phyloP scores from a whole-genome alignment of 331 rosid species.

The Cucumis variabilis region DNA sequence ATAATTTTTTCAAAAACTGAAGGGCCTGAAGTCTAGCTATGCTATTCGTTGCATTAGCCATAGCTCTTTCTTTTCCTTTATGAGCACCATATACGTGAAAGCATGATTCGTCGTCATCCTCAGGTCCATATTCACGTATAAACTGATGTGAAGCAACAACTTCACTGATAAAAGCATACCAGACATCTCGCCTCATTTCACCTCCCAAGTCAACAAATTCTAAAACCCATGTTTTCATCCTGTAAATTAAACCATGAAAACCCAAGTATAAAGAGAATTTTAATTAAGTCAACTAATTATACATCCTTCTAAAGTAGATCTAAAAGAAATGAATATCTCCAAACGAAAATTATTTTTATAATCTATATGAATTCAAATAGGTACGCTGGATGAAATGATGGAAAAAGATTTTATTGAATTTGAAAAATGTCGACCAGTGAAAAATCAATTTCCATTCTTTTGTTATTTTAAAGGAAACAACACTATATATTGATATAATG shows the following conservation, averaged over 20 bases:
- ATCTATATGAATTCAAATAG: background rate
- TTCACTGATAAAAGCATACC: slow-evolving; percentile 91
- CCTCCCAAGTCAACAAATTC: slow-evolving; percentile 98
- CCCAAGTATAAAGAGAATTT: background rate
- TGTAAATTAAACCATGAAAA: slow-evolving; percentile 34
- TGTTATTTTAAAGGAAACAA: too few relatives aligned
- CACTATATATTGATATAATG: too few relatives aligned
- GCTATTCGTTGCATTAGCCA: slow-evolving; percentile 62
- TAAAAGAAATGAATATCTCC: background rate
- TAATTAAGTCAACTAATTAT: background rate
- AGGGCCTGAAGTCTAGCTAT: slow-evolving; percentile 94
- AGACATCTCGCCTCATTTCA: slow-evolving; percentile 95
- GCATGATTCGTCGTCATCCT: slow-evolving; percentile 67
- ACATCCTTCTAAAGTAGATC: background rate
- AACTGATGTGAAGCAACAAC: slow-evolving; percentile 79
- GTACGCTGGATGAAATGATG: background rate
- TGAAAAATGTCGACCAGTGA: background rate
- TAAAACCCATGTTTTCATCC: slow-evolving; percentile 75
- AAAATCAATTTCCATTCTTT: background rate
- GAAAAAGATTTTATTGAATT: background rate
- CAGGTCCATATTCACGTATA: slow-evolving; percentile 74
- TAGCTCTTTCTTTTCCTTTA: slow-evolving; percentile 82
- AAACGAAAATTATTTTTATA: background rate
- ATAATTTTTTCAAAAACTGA: slow-evolving; percentile 75
- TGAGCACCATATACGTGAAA: slow-evolving; percentile 74